phyloP scores from a whole-genome alignment of 345 rosid species.

The Rhodamnia rubescens region DNA sequence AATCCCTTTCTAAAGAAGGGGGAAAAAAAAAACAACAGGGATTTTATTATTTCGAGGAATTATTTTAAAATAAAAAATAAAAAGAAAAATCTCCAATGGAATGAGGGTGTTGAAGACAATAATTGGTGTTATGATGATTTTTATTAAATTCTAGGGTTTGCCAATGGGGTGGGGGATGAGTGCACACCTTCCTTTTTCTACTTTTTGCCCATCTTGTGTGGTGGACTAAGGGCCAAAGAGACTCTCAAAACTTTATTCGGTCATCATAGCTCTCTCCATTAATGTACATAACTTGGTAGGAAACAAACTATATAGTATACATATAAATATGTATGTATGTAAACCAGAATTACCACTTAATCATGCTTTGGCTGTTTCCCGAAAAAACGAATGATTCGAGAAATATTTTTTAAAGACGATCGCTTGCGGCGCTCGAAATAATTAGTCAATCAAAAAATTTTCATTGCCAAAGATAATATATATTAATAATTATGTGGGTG shows the following conservation, averaged over 20 bases:
- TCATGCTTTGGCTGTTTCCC: background rate
- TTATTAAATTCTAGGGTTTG: background rate
- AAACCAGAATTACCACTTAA: background rate
- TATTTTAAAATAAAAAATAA: background rate
- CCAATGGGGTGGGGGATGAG: background rate
- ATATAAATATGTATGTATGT: background rate
- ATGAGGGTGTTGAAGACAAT: background rate
- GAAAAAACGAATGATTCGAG: background rate
- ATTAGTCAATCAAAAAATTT: background rate
- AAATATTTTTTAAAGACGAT: background rate
- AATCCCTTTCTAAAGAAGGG: background rate
- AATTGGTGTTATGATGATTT: background rate
- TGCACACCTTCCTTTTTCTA: background rate
- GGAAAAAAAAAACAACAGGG: background rate
- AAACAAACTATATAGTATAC: background rate
- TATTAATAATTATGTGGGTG: no score
- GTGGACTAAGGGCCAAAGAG: background rate
- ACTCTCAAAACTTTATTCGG: background rate
- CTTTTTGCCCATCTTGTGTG: background rate
- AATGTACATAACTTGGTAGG: background rate
- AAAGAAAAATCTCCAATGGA: background rate
- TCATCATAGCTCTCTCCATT: background rate
- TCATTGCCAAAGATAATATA: no score
- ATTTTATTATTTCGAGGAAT: background rate
- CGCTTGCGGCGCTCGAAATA: accelerated